These are phyloP conservation scores for Collybia sordida DNA, from an alignment of 768 basidiomycete genomes.

Conservation along the genomic window DNA sequence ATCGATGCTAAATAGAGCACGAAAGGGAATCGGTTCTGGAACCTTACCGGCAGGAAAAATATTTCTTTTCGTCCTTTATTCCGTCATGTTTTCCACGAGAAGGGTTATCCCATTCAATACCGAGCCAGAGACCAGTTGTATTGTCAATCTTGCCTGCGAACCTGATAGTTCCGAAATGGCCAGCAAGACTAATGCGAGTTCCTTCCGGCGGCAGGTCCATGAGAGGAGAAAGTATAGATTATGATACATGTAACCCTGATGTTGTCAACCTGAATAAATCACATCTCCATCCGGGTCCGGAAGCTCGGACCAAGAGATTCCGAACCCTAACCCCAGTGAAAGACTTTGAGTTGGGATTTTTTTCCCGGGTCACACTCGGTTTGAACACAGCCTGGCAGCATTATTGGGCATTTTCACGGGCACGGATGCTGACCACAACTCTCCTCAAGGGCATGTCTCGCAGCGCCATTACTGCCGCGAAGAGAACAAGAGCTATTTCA, in stretches of 20 bases:
- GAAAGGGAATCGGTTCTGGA: constrained; percentile 9
- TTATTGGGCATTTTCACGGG: constrained; percentile 6
- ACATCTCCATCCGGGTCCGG: neutral
- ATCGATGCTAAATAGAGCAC: constrained; percentile 13
- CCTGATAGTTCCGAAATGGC: constrained; percentile 65
- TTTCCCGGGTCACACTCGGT: constrained; percentile 1
- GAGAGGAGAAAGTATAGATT: constrained; percentile 7
- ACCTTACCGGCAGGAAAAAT: constrained; percentile 78
- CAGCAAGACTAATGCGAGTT: constrained; percentile 53
- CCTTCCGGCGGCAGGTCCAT: constrained; percentile 39
- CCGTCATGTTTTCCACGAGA: constrained; percentile 87
- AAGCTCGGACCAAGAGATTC: constrained; percentile 1
- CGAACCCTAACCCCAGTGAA: constrained; percentile 31
- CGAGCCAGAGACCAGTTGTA: constrained; percentile 79
- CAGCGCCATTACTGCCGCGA: constrained; percentile 31
- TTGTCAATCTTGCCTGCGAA: constrained; percentile 66
- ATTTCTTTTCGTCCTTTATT: constrained; percentile 68
- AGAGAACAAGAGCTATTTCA: constrained; percentile 43
- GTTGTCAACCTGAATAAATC: no score
- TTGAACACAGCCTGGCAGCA: constrained; percentile 6
- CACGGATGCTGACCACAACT: constrained; percentile 15
- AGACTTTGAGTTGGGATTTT: constrained; percentile 3
- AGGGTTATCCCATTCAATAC: constrained; percentile 95
- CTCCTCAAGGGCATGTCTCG: constrained; percentile 43
- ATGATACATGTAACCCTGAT: no score